These are phyloP conservation scores for Hypomontagnella submonticulosa DNA, from an alignment of 495 filamentous ascomycete species.

Conservation along the genomic window DNA sequence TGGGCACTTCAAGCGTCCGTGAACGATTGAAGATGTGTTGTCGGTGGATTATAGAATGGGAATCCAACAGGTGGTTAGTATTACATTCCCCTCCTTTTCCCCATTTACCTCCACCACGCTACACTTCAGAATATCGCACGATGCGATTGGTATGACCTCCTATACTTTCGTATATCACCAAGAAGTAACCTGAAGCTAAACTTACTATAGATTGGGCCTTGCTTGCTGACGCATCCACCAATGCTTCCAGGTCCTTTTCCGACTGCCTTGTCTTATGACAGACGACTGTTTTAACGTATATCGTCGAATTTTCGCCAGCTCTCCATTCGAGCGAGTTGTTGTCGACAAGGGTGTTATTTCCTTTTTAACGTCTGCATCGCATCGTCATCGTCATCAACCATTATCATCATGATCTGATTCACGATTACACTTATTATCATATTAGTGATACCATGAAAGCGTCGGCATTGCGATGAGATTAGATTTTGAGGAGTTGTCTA, in stretches of 20 bases:
- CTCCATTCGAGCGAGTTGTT: not conserved
- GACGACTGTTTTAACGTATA: conserved; percentile 1
- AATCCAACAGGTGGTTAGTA: conserved; percentile 77
- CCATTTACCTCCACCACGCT: too few species aligned
- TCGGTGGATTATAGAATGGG: conserved; percentile 77
- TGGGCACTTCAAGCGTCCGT: conserved; percentile 77
- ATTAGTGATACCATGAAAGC: conserved; percentile 42
- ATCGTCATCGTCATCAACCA: conserved; percentile 1
- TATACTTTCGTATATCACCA: not conserved
- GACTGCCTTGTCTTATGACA: conserved; percentile 44
- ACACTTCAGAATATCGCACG: not conserved
- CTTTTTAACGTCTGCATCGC: conserved; percentile 12
- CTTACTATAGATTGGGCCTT: conserved; percentile 16
- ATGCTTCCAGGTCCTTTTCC: conserved; percentile 42
- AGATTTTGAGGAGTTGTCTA: conserved; percentile 29
- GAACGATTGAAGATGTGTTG: conserved; percentile 83
- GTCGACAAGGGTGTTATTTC: not conserved
- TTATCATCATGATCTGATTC: conserved; percentile 15
- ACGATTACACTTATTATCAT: conserved; percentile 36
- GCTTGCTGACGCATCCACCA: conserved; percentile 30
- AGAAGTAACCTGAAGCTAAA: conserved; percentile 12
- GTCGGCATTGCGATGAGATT: conserved; percentile 26
- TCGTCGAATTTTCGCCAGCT: not conserved
- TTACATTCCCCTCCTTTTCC: conserved; percentile 7
- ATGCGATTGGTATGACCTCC: not conserved